Percentiles rank a stretch among this genome's conserved stretches.
phyloP scores from a whole-genome alignment of 2,329 filamentous ascomycete species.

The Xylogone sp. region DNA sequence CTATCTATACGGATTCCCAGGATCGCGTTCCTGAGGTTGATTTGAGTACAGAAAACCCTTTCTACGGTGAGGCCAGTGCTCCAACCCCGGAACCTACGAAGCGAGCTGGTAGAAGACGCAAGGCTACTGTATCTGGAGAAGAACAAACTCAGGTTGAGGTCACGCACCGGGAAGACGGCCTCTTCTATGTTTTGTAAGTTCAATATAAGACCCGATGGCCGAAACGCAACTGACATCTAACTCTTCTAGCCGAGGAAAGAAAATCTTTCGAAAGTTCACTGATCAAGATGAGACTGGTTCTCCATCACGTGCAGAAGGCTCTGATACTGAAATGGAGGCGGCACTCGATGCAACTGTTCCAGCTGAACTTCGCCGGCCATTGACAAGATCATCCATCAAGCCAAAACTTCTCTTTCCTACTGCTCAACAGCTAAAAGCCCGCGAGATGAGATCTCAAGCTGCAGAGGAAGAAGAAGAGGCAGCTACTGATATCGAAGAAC shows the following conservation, averaged over 20 bases:
- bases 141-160: slow-evolving; percentile 47
- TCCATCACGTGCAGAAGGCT: slow-evolving; percentile 3
- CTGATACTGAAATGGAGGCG: slow-evolving; percentile 23
- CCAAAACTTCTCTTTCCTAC: slow-evolving; percentile 65
- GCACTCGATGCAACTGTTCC: slow-evolving; percentile 31
- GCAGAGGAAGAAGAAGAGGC: slow-evolving; percentile 54
- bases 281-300: slow-evolving; percentile 26
- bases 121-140: slow-evolving; percentile 49
- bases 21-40: slow-evolving; percentile 71
- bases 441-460: slow-evolving; percentile 56
- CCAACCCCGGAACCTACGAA: slow-evolving; percentile 38
- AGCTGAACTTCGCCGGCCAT: slow-evolving; percentile 35
- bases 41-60: slow-evolving; percentile 66
- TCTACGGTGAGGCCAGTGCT: slow-evolving; percentile 48
- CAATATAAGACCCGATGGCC: neutral
- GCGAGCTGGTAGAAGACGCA: slow-evolving; percentile 52
- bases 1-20: slow-evolving; percentile 76
- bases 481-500: slow-evolving; percentile 44
- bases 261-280: slow-evolving; percentile 61
- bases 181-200: slow-evolving; percentile 75
- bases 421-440: slow-evolving; percentile 43
- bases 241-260: slow-evolving; percentile 67
- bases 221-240: slow-evolving; percentile 23
- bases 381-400: slow-evolving; percentile 67
- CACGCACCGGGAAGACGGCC: slow-evolving; percentile 68